Percentiles rank a stretch among this genome's conserved stretches.
These are phyloP conservation scores for Floccularia luteovirens DNA, from an alignment of 768 basidiomycete genomes.

Conservation along the genomic window DNA sequence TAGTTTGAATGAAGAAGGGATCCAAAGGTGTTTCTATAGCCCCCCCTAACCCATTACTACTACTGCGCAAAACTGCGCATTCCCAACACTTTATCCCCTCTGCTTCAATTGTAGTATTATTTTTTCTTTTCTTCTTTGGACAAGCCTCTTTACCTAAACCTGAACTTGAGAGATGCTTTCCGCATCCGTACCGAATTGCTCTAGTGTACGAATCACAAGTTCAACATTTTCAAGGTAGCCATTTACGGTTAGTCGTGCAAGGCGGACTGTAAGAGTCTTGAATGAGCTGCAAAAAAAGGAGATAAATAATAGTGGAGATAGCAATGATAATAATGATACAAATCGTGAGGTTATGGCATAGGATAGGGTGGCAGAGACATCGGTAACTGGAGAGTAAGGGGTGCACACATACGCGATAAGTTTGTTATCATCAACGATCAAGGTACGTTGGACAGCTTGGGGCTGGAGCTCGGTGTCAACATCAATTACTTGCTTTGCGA, in stretches of 20 bases:
- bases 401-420: slow-evolving; percentile 81
- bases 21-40: too few relatives aligned
- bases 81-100: too few relatives aligned
- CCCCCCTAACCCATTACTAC: too few relatives aligned
- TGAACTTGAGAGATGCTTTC: slow-evolving; percentile 17
- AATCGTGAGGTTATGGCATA: not conserved
- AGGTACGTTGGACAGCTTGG: slow-evolving; percentile 66
- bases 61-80: too few relatives aligned
- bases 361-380: not conserved
- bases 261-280: slow-evolving; percentile 71
- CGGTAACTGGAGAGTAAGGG: not conserved
- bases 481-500: slow-evolving; percentile 78
- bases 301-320: too few relatives aligned
- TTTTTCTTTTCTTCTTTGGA: too few relatives aligned
- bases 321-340: slow-evolving; percentile 4
- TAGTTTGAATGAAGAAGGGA: too few relatives aligned
- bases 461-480: slow-evolving; percentile 84
- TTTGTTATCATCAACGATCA: slow-evolving; percentile 58
- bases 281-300: slow-evolving; percentile 57
- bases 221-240: slow-evolving; percentile 88
- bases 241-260: slow-evolving; percentile 81
- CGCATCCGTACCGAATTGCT: slow-evolving; percentile 71
- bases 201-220: slow-evolving; percentile 74
- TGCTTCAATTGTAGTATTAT: too few relatives aligned
- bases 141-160: slow-evolving; percentile 1